Conservation (phyloP, 1,284 basidiomycete species). For the Termitomyces sp. region DNA sequence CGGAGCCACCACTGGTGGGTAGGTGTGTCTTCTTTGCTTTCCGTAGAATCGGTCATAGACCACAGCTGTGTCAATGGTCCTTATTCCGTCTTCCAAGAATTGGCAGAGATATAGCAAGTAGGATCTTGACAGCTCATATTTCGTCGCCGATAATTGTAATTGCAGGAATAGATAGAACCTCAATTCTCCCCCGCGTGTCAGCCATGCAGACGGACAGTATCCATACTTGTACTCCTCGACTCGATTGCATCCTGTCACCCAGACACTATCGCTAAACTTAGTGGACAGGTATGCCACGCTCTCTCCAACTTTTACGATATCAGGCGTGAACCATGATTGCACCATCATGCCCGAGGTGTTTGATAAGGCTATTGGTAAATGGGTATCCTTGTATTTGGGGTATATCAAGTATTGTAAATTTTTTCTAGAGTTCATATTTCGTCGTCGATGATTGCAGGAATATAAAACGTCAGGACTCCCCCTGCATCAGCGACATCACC, state of each 20-base stretch:
- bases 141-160: constrained; percentile 33
- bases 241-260: too few relatives aligned
- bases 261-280: neutral
- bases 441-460: constrained; percentile 55
- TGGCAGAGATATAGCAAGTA: neutral
- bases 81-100: neutral
- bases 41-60: neutral
- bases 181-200: constrained; percentile 69
- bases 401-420: constrained; percentile 1
- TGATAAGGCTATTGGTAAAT: neutral
- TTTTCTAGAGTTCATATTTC: constrained; percentile 14
- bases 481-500: constrained; percentile 78
- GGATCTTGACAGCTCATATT: neutral
- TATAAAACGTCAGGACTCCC: constrained; percentile 86
- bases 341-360: too few relatives aligned
- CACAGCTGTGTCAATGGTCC: neutral
- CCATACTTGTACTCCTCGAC: neutral
- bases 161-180: constrained; percentile 80
- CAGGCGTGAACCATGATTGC: neutral
- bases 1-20: neutral
- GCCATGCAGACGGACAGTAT: constrained; percentile 37
- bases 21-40: neutral
- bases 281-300: neutral
- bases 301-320: neutral
- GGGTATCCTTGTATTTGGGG: constrained; percentile 1